Percentiles rank a stretch among this genome's conserved stretches.
Conservation (phyloP, 139 green algal genomes). For the Haematococcus sp. region DNA sequence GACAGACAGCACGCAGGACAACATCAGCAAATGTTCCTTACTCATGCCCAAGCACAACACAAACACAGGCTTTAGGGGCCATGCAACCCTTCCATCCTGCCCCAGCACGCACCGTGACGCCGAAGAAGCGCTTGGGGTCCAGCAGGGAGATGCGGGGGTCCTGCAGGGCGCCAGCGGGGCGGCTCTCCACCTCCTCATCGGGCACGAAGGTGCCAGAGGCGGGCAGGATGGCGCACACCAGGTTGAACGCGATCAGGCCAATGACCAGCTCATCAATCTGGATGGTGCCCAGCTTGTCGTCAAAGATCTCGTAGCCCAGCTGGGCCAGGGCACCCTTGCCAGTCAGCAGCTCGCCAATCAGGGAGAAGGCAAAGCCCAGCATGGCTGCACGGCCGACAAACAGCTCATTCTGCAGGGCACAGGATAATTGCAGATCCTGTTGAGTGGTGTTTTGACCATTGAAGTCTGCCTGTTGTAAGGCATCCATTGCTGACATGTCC, state of each 20-base stretch:
- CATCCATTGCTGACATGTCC: neutral
- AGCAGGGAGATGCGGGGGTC: slow-evolving; percentile 56
- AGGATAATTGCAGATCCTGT: slow-evolving; percentile 26
- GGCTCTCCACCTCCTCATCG: slow-evolving; percentile 32
- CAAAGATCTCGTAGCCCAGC: slow-evolving; percentile 56
- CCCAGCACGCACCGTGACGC: slow-evolving; percentile 25
- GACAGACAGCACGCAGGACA: too few species aligned
- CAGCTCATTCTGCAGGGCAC: slow-evolving; percentile 62
- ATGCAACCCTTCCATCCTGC: neutral
- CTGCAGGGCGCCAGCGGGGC: slow-evolving; percentile 56
- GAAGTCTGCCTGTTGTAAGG: neutral
- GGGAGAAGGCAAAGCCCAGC: slow-evolving; percentile 63
- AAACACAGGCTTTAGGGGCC: too few species aligned
- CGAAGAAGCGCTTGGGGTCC: slow-evolving; percentile 55
- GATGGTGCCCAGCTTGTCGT: slow-evolving; percentile 34
- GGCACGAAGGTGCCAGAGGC: slow-evolving; percentile 47
- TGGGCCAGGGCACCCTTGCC: slow-evolving; percentile 70
- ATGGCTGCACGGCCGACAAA: slow-evolving; percentile 79
- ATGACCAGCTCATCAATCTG: slow-evolving; percentile 56
- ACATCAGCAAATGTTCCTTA: too few species aligned
- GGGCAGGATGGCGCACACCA: slow-evolving; percentile 54
- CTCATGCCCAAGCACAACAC: too few species aligned
- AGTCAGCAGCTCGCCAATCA: slow-evolving; percentile 59
- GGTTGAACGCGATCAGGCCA: slow-evolving; percentile 64
- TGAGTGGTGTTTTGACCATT: neutral